These are phyloP conservation scores for Leccinum huronense DNA, from an alignment of 1,284 basidiomycete genomes.

Conservation along the genomic window DNA sequence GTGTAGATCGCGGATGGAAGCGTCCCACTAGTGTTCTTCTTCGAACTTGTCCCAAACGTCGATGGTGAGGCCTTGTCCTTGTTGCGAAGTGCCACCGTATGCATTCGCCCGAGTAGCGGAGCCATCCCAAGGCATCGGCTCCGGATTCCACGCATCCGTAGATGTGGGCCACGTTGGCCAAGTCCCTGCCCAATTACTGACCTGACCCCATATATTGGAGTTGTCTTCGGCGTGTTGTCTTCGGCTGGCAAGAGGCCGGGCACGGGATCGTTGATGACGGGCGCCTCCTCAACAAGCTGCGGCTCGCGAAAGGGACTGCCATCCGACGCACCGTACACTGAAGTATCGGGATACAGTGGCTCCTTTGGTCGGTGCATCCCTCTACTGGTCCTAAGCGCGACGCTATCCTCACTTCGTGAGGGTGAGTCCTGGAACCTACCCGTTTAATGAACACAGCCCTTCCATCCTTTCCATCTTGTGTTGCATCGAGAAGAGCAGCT, in stretches of 20 bases:
- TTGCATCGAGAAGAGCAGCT: slow-evolving; percentile 9
- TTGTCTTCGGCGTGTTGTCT: slow-evolving; percentile 12
- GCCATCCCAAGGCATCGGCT: slow-evolving; percentile 28
- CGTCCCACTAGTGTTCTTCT: slow-evolving; percentile 68
- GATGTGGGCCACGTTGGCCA: slow-evolving; percentile 16
- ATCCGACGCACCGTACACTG: slow-evolving; percentile 29
- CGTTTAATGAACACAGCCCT: slow-evolving; percentile 18
- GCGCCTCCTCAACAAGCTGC: slow-evolving; percentile 42
- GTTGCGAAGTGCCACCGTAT: slow-evolving; percentile 23
- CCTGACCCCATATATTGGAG: slow-evolving; percentile 12
- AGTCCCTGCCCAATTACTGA: slow-evolving; percentile 23
- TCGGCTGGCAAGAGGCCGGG: slow-evolving; percentile 30
- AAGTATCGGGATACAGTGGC: slow-evolving; percentile 16
- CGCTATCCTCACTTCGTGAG: slow-evolving; percentile 5
- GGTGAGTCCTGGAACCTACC: slow-evolving; percentile 1
- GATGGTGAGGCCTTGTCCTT: slow-evolving; percentile 40
- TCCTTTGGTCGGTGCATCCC: not conserved
- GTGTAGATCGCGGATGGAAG: slow-evolving; percentile 40
- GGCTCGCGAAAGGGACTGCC: slow-evolving; percentile 43
- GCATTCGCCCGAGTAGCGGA: slow-evolving; percentile 23
- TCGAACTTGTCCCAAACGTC: slow-evolving; percentile 55
- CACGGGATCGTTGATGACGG: slow-evolving; percentile 28
- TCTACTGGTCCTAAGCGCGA: slow-evolving; percentile 9
- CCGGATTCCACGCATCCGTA: slow-evolving; percentile 24
- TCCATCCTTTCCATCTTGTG: not conserved